Evolutionary conservation across 2,329 filamentous ascomycete species (phyloP).

Genomic region (Pyricularia sp.): DNA sequence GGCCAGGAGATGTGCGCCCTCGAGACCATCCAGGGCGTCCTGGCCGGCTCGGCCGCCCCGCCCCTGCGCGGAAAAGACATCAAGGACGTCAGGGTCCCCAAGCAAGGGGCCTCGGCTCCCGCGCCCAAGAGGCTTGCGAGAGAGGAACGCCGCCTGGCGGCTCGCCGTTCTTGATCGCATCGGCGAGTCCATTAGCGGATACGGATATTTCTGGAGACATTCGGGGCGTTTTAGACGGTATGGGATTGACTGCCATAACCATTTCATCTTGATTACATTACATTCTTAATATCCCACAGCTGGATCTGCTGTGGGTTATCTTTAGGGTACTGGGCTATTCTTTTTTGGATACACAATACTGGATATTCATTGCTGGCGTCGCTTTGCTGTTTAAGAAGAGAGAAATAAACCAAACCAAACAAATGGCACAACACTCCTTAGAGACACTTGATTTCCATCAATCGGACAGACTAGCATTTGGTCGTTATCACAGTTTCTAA

Average conservation of each 20-base stretch:
- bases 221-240: neutral
- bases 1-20: constrained; percentile 58
- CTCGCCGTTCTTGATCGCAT: neutral
- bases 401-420: neutral
- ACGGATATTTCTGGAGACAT: neutral
- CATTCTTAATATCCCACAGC: neutral
- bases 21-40: constrained; percentile 51
- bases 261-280: neutral
- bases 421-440: neutral
- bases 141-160: neutral
- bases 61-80: constrained; percentile 40
- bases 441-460: neutral
- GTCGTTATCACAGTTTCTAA: neutral
- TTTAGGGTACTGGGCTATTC: neutral
- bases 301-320: neutral
- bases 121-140: neutral
- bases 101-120: neutral
- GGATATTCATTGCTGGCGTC: neutral
- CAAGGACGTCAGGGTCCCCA: constrained; percentile 28
- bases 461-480: neutral
- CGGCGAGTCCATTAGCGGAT: no score
- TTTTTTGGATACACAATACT: neutral
- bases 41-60: constrained; percentile 31
- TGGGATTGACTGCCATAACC: neutral
- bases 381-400: neutral